Evolutionary conservation across 2,329 filamentous ascomycete species (phyloP).

Genomic region (Raffaelea arxii): DNA sequence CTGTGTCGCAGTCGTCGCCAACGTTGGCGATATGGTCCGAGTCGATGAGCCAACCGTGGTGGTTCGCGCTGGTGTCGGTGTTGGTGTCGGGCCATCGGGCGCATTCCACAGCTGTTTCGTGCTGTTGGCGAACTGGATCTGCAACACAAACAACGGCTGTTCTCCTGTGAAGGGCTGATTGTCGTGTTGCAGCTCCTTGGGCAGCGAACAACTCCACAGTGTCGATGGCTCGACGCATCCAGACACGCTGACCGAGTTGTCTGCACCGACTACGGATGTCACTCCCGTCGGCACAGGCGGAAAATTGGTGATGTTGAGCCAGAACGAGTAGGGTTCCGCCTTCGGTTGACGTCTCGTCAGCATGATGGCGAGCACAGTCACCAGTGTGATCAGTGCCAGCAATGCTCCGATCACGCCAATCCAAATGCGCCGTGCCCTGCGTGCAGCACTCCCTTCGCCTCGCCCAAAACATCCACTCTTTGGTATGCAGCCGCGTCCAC

Average conservation of each 20-base stretch:
- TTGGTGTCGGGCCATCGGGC: constrained; percentile 23
- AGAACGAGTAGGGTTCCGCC: constrained; percentile 36
- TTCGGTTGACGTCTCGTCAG: constrained; percentile 32
- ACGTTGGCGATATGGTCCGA: background rate
- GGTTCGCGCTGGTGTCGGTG: constrained; percentile 2
- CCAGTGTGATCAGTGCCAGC: constrained; percentile 39
- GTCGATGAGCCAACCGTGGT: background rate
- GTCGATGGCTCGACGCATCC: constrained; percentile 64
- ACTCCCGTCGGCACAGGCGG: constrained; percentile 81
- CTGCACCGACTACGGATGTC: constrained; percentile 65
- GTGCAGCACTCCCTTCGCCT: constrained; percentile 52
- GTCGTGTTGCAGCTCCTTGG: constrained; percentile 62
- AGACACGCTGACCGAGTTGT: constrained; percentile 52
- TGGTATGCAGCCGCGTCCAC: constrained; percentile 54
- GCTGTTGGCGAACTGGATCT: constrained; percentile 64
- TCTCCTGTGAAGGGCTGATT: constrained; percentile 54
- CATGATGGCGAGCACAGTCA: constrained; percentile 47
- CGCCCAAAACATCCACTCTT: constrained; percentile 56
- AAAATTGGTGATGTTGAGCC: constrained; percentile 79
- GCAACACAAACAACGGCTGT: constrained; percentile 69
- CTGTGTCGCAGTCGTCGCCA: background rate
- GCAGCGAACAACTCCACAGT: constrained; percentile 78
- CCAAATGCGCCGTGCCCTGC: constrained; percentile 53
- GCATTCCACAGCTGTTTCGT: constrained; percentile 40
- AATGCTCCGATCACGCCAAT: constrained; percentile 37